Base-by-base conservation (phyloP, 2,329 filamentous ascomycete genomes). In the Ophiocordyceps camponoti-saundersi region DNA sequence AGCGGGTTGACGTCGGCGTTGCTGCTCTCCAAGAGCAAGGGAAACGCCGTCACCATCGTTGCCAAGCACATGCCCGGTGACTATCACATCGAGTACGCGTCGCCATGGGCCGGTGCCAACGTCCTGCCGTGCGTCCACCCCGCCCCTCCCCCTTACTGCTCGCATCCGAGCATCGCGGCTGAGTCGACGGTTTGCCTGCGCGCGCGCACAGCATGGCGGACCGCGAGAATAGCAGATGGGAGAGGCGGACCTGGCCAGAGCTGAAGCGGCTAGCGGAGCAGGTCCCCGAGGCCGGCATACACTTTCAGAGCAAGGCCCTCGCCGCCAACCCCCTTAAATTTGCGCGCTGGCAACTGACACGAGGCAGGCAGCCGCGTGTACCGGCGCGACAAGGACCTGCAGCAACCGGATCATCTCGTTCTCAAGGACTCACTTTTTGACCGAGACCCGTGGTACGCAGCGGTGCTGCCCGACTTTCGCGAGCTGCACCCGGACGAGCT, bases 41-140 rank as follows among this genome's bases (percentile, higher is more conserved):
- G 55, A 34, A 69, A 72, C 51, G 58, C 53, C 18, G 60, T 93
- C 52, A 88, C 84, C 0, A 69, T 93, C 34, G 69, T 87, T 30
- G 82, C 86, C 6, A 93, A 90, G 58, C 84, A 94, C 60, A 92
- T 95, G 82, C 89, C 89, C 0, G 89, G 89, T 34, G 89, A 95
- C 66, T 92, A 90, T 62, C 84, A 90, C 53, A 82, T 89, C 53
- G 83, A 93, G 68, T 95, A 95, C 61, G 81, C 85, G 1, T 93
- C 85, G 6, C 87, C 86, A 1, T 93, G 85, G 83, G 87, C 87
- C 3, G 87, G 87, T 15, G 87, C 86, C 51, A 90, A 92, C 58
- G 80, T 79, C 57, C 61, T 82, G 49, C 86, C 83, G 80, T 85
- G 56, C 51, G 79, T 69, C 22, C n/a, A 13, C 15, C 30, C 20